Conservation (phyloP, 192 early-diverging fungal species). For the Coemansia sp. region DNA sequence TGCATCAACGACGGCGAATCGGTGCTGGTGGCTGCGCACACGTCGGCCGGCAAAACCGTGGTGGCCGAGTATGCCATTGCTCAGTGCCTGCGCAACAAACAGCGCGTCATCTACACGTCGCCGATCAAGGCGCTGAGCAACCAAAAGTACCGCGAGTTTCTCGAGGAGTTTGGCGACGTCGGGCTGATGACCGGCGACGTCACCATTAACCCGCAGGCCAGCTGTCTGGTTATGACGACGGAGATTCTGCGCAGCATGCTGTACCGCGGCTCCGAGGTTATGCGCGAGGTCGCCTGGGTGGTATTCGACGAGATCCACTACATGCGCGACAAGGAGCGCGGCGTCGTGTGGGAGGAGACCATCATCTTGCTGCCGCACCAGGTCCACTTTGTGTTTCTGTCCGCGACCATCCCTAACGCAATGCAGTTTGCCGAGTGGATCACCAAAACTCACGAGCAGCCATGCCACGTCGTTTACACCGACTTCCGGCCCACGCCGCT, state of each 20-base stretch:
- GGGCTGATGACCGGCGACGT: conserved; percentile 99
- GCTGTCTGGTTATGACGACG: conserved; percentile 96
- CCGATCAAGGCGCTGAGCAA: conserved; percentile 98
- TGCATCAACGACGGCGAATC: conserved; percentile 90
- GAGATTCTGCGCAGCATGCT: conserved; percentile 98
- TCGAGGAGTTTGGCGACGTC: conserved; percentile 94
- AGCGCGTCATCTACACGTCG: conserved; percentile 93
- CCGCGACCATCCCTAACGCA: conserved; percentile 97
- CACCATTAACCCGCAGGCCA: conserved; percentile 89
- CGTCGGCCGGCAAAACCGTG: conserved; percentile 96
- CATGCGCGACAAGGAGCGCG: conserved; percentile 95
- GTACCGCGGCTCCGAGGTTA: conserved; percentile 91
- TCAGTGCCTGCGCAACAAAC: conserved; percentile 76
- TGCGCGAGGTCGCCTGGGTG: conserved; percentile 97
- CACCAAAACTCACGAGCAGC: conserved; percentile 87
- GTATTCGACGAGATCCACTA: conserved; percentile 99
- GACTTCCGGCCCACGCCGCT: conserved; percentile 95
- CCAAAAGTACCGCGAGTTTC: conserved; percentile 96
- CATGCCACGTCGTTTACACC: conserved; percentile 98
- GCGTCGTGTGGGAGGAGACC: conserved; percentile 99
- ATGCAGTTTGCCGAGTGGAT: conserved; percentile 99
- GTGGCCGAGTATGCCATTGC: conserved; percentile 99
- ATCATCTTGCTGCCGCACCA: conserved; percentile 91
- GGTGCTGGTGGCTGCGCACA: conserved; percentile 94
- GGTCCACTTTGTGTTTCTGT: conserved; percentile 91